Percentiles rank a stretch among this genome's conserved stretches.
Conservation (phyloP, 352 stramenopile genomes). For the Globisporangium carolinianum region DNA sequence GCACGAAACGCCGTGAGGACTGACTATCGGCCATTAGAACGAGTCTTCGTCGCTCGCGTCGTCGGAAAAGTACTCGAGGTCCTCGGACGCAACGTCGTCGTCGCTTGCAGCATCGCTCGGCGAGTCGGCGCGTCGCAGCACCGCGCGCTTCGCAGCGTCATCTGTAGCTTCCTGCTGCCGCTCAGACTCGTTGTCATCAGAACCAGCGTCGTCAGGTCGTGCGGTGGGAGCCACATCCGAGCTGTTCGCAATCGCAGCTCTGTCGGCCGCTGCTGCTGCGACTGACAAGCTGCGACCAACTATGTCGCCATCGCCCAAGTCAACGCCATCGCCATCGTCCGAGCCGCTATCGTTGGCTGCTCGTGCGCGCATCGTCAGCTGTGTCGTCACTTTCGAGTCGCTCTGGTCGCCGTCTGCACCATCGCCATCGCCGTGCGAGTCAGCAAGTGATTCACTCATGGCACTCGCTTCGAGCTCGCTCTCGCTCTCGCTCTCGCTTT, state of each 20-base stretch:
- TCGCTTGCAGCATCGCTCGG: slow-evolving; percentile 45
- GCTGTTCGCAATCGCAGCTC: neutral
- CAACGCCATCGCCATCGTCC: neutral
- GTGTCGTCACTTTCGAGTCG: neutral
- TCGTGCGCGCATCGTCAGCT: neutral
- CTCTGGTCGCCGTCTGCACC: slow-evolving; percentile 15
- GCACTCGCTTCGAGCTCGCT: slow-evolving; percentile 29
- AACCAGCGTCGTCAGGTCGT: too few relatives aligned
- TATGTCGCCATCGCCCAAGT: neutral
- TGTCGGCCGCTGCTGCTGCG: neutral
- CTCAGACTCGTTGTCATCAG: neutral
- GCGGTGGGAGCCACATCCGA: too few relatives aligned
- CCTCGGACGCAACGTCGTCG: slow-evolving; percentile 65
- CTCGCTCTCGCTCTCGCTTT: slow-evolving; percentile 16
- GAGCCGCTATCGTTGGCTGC: slow-evolving; percentile 4
- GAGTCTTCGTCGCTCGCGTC: slow-evolving; percentile 76
- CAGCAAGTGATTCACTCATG: slow-evolving; percentile 32
- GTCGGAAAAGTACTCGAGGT: slow-evolving; percentile 82
- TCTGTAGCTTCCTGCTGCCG: neutral
- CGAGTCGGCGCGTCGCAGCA: slow-evolving; percentile 33
- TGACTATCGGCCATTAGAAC: slow-evolving; percentile 30
- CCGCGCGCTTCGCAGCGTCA: slow-evolving; percentile 35
- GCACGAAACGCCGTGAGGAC: slow-evolving; percentile 29
- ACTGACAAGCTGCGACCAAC: neutral
- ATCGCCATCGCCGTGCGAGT: slow-evolving; percentile 19